A percentile compares a stretch with the other conserved stretches of the same genome.
These are phyloP conservation scores for Nematocida displodere DNA, from an alignment of 371 early-diverging fungal species.

Conservation along the genomic window DNA sequence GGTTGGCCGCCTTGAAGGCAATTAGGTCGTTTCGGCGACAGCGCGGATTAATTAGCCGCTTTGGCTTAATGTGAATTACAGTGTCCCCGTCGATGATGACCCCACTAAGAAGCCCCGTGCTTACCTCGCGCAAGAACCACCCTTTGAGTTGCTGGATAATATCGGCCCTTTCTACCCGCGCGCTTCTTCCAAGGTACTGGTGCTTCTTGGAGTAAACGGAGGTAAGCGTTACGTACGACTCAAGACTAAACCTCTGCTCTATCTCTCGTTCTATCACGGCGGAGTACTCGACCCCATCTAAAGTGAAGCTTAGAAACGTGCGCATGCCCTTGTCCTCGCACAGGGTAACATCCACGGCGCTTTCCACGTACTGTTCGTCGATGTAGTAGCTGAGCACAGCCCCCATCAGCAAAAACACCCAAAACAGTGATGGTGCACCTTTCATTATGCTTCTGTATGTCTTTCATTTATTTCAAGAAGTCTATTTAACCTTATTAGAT, in stretches of 20 bases:
- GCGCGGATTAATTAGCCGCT: neutral
- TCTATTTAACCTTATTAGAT: no score
- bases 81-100: conserved; percentile 20
- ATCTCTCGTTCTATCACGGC: conserved; percentile 24
- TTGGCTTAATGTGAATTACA: conserved; percentile 51
- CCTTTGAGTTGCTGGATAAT: conserved; percentile 2
- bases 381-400: conserved; percentile 9
- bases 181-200: neutral
- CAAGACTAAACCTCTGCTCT: conserved; percentile 14
- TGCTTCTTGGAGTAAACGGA: conserved; percentile 39
- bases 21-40: neutral
- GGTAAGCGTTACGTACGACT: conserved; percentile 11
- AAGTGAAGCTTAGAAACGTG: conserved; percentile 3
- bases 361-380: conserved; percentile 24
- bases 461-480: conserved; percentile 1
- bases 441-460: conserved; percentile 17
- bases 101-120: conserved; percentile 26
- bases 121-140: conserved; percentile 35
- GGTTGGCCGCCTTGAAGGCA: conserved; percentile 2
- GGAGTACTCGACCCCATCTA: conserved; percentile 4
- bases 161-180: neutral
- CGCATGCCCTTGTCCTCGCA: neutral
- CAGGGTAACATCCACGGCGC: conserved; percentile 21
- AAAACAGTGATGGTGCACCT: neutral
- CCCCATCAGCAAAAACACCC: conserved; percentile 11